A percentile compares a stretch with the other conserved stretches of the same genome.
phyloP scores from a whole-genome alignment of 2,329 filamentous ascomycete genomes.

The Trichothecium roseum region DNA sequence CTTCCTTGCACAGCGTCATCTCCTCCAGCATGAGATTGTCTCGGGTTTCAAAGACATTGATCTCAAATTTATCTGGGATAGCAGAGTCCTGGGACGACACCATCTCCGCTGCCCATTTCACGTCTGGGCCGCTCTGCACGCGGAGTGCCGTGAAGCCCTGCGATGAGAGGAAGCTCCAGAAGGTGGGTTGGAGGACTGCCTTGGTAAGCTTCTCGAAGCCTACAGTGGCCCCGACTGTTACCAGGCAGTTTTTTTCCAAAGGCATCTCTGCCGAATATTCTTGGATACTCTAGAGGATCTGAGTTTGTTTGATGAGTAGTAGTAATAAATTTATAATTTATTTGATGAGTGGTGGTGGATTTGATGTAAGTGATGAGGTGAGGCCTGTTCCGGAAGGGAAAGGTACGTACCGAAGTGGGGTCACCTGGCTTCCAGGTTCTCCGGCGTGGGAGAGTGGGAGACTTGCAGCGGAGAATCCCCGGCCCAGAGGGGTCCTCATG shows the following conservation, averaged over 20 bases:
- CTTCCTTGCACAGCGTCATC: conserved; percentile 44
- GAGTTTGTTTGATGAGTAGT: background rate
- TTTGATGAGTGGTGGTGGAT: background rate
- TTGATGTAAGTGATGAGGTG: background rate
- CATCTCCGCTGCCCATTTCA: conserved; percentile 22
- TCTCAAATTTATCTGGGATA: conserved; percentile 13
- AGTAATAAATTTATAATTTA: background rate
- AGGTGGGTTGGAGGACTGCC: conserved; percentile 49
- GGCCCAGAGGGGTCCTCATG: too few relatives aligned
- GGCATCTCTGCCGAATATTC: too few relatives aligned
- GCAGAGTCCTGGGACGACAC: conserved; percentile 11
- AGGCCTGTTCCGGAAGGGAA: background rate
- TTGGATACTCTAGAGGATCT: too few relatives aligned
- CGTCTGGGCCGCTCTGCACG: conserved; percentile 71
- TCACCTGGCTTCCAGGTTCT: too few relatives aligned
- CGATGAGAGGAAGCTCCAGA: conserved; percentile 49
- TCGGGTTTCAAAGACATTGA: conserved; percentile 20
- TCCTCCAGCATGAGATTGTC: conserved; percentile 25
- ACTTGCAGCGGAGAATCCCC: too few relatives aligned
- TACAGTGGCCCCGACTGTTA: conserved; percentile 88
- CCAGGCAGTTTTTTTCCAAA: conserved; percentile 49
- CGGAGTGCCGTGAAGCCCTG: conserved; percentile 60
- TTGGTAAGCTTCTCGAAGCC: conserved; percentile 64
- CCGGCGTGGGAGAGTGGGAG: too few relatives aligned
- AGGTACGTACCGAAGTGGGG: background rate